These are phyloP conservation scores for Ilyonectria robusta DNA, from an alignment of 2,329 filamentous ascomycete species.

Conservation along the genomic window DNA sequence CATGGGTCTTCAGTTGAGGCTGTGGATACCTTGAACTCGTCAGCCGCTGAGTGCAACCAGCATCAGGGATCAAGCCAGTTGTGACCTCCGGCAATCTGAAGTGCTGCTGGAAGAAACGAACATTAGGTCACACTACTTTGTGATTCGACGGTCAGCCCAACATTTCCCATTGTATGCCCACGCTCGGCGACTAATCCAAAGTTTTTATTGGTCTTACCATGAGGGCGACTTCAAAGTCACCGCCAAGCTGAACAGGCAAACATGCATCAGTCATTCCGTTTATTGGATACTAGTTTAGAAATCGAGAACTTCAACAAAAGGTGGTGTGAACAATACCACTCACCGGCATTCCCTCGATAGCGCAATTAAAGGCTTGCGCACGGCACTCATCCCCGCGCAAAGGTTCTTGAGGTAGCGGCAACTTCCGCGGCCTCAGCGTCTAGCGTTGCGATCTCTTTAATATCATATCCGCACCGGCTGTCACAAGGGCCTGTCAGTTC, in stretches of 20 bases:
- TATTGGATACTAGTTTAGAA: background rate
- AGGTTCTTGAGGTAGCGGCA: slow-evolving; percentile 59
- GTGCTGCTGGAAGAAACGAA: slow-evolving; percentile 42
- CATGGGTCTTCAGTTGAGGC: background rate
- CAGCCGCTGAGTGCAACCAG: slow-evolving; percentile 58
- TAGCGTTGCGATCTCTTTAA: slow-evolving; percentile 52
- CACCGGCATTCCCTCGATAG: slow-evolving; percentile 65
- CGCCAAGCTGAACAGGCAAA: slow-evolving; percentile 57
- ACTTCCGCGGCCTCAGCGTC: slow-evolving; percentile 51
- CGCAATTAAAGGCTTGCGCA: slow-evolving; percentile 63
- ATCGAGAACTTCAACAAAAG: background rate
- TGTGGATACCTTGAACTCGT: slow-evolving; percentile 56
- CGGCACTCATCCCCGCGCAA: slow-evolving; percentile 50
- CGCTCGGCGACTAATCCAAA: background rate
- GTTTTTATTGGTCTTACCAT: slow-evolving; percentile 52
- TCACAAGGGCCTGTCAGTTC: slow-evolving; percentile 1
- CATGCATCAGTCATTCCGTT: slow-evolving; percentile 28
- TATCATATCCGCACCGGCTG: slow-evolving; percentile 53
- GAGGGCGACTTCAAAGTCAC: slow-evolving; percentile 44
- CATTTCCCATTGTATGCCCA: background rate
- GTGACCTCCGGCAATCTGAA: slow-evolving; percentile 54
- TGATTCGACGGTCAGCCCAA: slow-evolving; percentile 1
- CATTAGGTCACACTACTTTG: too few relatives aligned
- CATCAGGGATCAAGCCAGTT: slow-evolving; percentile 58
- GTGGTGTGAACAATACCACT: slow-evolving; percentile 42